phyloP scores from a whole-genome alignment of 345 rosid genomes.

The Populus alba region DNA sequence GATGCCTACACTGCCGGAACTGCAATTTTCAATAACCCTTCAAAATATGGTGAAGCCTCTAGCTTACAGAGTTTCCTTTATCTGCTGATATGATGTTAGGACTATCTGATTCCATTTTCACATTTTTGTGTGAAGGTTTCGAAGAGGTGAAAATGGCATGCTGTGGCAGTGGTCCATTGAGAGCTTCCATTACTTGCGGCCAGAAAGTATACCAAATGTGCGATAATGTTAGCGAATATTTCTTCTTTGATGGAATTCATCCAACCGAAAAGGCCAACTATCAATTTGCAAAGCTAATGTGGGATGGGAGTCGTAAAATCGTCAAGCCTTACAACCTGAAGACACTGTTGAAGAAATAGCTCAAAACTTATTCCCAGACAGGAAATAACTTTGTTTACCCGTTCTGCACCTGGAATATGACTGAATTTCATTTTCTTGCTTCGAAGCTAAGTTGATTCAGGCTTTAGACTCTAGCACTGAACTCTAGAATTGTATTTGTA shows the following conservation, averaged over 20 bases:
- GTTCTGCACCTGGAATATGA: not conserved
- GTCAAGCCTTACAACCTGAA: not conserved
- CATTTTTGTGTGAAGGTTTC: not conserved
- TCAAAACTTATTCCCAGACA: not conserved
- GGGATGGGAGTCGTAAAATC: slow-evolving; percentile 9
- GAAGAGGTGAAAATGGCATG: slow-evolving; percentile 4
- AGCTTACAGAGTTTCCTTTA: not conserved
- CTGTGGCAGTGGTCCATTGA: too few relatives aligned
- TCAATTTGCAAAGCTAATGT: not conserved
- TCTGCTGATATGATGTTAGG: not conserved
- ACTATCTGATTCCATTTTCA: not conserved
- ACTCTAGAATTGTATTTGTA: too few relatives aligned
- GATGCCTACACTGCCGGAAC: not conserved
- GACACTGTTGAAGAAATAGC: not conserved
- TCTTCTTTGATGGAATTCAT: slow-evolving; percentile 40
- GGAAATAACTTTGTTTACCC: not conserved
- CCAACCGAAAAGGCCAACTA: slow-evolving; percentile 24
- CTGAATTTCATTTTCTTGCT: not conserved
- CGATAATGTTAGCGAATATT: slow-evolving; percentile 20
- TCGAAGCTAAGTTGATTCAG: too few relatives aligned
- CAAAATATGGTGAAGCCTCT: slow-evolving; percentile 11
- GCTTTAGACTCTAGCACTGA: too few relatives aligned
- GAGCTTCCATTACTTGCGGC: too few relatives aligned
- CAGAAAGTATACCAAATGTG: slow-evolving; percentile 12
- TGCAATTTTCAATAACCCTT: slow-evolving; percentile 12